Base-by-base conservation (phyloP, 306 rosid species). In the Malus domestica region DNA sequence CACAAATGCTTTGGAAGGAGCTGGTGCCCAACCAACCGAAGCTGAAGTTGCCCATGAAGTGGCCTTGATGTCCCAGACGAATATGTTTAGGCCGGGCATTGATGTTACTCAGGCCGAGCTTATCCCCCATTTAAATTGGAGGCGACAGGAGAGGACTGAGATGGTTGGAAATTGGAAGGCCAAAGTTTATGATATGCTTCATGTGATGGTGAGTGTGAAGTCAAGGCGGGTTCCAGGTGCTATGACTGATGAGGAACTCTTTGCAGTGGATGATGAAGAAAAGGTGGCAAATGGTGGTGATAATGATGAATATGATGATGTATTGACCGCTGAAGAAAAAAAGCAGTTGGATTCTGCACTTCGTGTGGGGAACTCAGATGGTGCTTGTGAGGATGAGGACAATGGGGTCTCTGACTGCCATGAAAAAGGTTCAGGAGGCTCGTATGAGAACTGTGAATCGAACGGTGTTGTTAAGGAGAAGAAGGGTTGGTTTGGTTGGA, bases 401-500 rank as follows among this genome's bases (percentile, higher is more conserved):
- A 90, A 79, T 33, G 92, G 89, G 44, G 84, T 44, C 38, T 71
- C 72, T 65, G 90, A 85, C 58, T 79, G 77, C 83, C 96, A 85
- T 70, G 98, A 92, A 87, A 89, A 90, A 85, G 93, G 88, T 78
- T 85, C 86, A 16, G 77, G 72, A 58, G 86, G 85, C 71, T 71
- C 87, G 65, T 58, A 76, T 81, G 97, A 90, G 76, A 94, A 88
- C 40, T 73, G 85, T 79, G 98, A 92, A 68, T 79, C 88, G 75
- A 92, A 90, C 79, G 93, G 96, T 58, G 80, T 32, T 67, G 83
- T 73, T 78, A 96, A 93, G 86, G 99, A 96, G 80, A 96, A 90
- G 87, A 96, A 96, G 87, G 81, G 97, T 88, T 96, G 98, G 99
- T 89, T 93, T 87, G 97, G 93, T 83, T 91, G 97, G 99, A 95